Base-by-base conservation (phyloP, 495 filamentous ascomycete species). In the Bathelium albidoporum region DNA sequence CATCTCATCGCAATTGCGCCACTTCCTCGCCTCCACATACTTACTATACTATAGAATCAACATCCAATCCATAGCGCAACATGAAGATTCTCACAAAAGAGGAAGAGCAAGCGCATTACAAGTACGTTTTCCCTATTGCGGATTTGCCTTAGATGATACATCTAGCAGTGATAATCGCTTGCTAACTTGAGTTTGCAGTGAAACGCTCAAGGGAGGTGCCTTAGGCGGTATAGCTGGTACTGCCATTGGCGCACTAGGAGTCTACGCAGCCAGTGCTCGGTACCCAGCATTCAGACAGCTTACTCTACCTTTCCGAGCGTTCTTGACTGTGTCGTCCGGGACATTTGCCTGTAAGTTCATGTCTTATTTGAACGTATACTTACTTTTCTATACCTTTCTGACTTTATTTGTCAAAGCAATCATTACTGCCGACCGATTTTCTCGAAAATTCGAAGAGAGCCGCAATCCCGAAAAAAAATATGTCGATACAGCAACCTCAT, bases 81-180 rank as follows among this genome's bases (percentile, higher is more conserved):
- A 97, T 97, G 93, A 97, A 97, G 85, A 77, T 97, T 69, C 82
- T 97, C 72, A 92, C 89, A 59, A 91, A 91, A 71, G 91, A 96
- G 84, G 90, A 97, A 80, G 91, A 96, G 78, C 71, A 77, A 59
- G 80, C 76, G 49, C 83, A 84, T 74, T 86, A 87, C 75, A 71
- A 78, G 84, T 87, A 80, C 14, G 73, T 63, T 32, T 24, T 24
- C 28, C 32, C 9, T 4, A 7, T 24, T 20, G 22, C 10, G n/a
- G 2, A 60, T n/a, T 26, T 16, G 22, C 3, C 14, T 3, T 11
- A 43, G n/a, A 31, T 43, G n/a, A 55, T 55, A 22, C 5, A 59
- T 59, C 24, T n/a, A 11, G 20, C 7, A 7, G 9, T 24, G n/a
- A 34, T 59, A 3, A 11, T 32, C 24, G 29, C 26, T 10, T 2